Conservation (phyloP, 164 flowering plant genomes). For the Magnolia kwangsiensis region DNA sequence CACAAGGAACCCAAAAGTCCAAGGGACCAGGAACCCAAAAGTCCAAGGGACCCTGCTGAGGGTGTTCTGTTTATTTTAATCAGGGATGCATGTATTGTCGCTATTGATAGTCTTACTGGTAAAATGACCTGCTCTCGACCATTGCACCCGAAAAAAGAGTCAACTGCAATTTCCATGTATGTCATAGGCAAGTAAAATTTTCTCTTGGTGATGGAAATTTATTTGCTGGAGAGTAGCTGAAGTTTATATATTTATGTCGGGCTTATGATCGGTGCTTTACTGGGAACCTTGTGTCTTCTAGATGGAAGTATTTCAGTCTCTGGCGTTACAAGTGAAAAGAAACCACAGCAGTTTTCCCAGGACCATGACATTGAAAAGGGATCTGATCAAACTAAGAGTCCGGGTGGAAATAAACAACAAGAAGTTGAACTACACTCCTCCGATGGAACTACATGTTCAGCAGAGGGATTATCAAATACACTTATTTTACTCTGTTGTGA, state of each 20-base stretch:
- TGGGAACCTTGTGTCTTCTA: conserved; percentile 22
- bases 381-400: conserved; percentile 15
- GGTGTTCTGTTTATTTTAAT: conserved; percentile 49
- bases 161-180: conserved; percentile 62
- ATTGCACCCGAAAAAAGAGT: conserved; percentile 42
- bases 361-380: conserved; percentile 22
- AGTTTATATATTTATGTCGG: background rate
- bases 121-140: conserved; percentile 35
- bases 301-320: conserved; percentile 28
- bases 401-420: conserved; percentile 23
- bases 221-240: background rate
- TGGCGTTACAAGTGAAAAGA: conserved; percentile 25
- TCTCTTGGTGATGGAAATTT: background rate
- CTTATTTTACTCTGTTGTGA: conserved; percentile 68
- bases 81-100: conserved; percentile 50
- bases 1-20: conserved; percentile 23
- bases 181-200: conserved; percentile 63
- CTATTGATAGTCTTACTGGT: conserved; percentile 49
- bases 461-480: conserved; percentile 31
- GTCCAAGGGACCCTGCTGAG: conserved; percentile 24
- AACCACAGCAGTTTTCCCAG: conserved; percentile 25
- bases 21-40: conserved; percentile 1
- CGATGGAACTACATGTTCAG: conserved; percentile 24
- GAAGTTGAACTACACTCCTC: conserved; percentile 22
- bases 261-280: conserved; percentile 1